Base-by-base conservation (phyloP, 139 green algal species). In the Monoraphidium neglectum region DNA sequence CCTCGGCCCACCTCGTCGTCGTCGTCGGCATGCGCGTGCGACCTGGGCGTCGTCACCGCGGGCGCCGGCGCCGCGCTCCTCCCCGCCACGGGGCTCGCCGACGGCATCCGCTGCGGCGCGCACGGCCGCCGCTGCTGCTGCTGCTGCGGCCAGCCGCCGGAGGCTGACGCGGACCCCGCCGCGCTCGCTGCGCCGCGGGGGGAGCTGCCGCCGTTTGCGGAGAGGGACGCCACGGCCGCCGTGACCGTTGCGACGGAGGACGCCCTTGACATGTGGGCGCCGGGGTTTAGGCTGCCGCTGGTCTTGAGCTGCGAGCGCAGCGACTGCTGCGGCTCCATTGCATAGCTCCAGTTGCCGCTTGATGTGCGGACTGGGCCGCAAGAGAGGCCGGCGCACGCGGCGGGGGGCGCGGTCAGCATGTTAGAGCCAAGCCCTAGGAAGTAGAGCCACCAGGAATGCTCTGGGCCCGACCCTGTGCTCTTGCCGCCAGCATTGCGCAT, bases 271-370 rank as follows among this genome's bases (percentile, higher is more conserved):
- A n/a, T n/a, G n/a, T n/a, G n/a, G n/a, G 73, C 61, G 49, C 47
- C 24, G 26, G 73, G 63, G 49, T 73, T 65, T 43, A 79, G 73
- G 73, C 73, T 79, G 73, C 63, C 51, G 37, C 63, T 73, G 51
- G 73, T 26, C 3, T 62, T 51, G 47, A 79, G 62, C 1, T 24
- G 24, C 24, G 35, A 62, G 53, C 72, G 72, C 32, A 56, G 24
- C 3, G 73, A 79, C 63, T 72, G 73, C 49, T 63, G 46, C 6
- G 36, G 26, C 18, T 79, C 73, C n/a, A 79, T 54, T 23, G n/a
- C 32, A 24, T 16, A 8, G 33, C 46, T 38, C 73, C 73, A 79
- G 73, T 73, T 79, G 63, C 63, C 63, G 28, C 61, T 73, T 3
- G 73, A 77, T 36, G 12, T 70, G 59, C 68, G 57, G 38, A 77